Percentiles rank a stretch among this genome's conserved stretches.
Evolutionary conservation across 2,329 filamentous ascomycete genomes (phyloP).

Genomic region (Diaporthe vaccinii): DNA sequence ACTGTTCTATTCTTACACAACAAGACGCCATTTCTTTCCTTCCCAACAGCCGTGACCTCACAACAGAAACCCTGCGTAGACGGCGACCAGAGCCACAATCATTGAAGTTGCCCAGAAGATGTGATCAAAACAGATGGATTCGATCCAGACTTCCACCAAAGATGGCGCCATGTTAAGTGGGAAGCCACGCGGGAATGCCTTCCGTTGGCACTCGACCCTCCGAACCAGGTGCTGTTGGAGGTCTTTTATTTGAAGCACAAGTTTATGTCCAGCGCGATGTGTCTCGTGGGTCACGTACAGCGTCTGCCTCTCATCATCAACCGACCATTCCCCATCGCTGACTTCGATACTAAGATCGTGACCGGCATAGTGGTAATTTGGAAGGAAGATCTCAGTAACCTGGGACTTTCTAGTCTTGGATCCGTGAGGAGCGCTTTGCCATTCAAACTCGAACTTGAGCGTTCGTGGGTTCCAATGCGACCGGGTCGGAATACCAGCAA

Average conservation of each 20-base stretch:
- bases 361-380: conserved; percentile 53
- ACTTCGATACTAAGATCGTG: conserved; percentile 48
- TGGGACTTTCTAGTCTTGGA: conserved; percentile 42
- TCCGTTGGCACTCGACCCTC: conserved; percentile 36
- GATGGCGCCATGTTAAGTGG: conserved; percentile 24
- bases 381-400: conserved; percentile 56
- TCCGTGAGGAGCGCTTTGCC: conserved; percentile 42
- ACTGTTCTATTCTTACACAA: background rate
- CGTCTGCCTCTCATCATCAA: conserved; percentile 48
- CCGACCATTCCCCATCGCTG: conserved; percentile 50
- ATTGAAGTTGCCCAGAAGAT: background rate
- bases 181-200: conserved; percentile 34
- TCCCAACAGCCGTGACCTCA: background rate
- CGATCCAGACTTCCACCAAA: conserved; percentile 18
- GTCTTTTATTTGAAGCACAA: conserved; percentile 47
- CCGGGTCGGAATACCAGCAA: conserved; percentile 51
- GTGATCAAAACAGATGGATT: background rate
- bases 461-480: conserved; percentile 54
- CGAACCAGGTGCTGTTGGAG: conserved; percentile 44
- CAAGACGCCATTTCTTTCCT: background rate
- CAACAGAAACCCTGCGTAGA: background rate
- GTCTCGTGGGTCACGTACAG: conserved; percentile 46
- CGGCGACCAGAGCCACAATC: background rate
- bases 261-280: conserved; percentile 38
- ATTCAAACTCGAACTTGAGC: conserved; percentile 53